A percentile compares a stretch with the other conserved stretches of the same genome.
phyloP scores from a whole-genome alignment of 352 stramenopile species.

The Phytophthora crassamura region DNA sequence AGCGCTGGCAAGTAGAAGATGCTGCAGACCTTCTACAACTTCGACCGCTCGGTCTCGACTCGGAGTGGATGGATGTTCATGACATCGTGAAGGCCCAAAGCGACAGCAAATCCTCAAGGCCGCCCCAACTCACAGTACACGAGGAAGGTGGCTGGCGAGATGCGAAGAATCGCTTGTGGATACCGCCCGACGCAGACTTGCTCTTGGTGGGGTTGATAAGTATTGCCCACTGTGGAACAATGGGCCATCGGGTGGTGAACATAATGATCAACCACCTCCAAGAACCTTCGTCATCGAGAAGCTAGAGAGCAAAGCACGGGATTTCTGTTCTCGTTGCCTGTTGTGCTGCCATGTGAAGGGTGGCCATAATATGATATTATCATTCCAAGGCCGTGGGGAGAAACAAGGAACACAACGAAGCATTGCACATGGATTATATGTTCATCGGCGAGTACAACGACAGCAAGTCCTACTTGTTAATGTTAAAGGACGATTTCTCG shows the following conservation, averaged over 20 bases:
- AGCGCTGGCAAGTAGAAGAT: background rate
- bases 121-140: background rate
- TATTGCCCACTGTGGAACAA: slow-evolving; percentile 19
- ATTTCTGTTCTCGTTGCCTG: slow-evolving; percentile 2
- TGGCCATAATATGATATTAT: too few relatives aligned
- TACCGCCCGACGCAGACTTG: background rate
- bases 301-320: slow-evolving; percentile 5
- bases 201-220: slow-evolving; percentile 12
- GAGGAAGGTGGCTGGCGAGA: background rate
- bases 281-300: slow-evolving; percentile 3
- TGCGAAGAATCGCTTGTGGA: slow-evolving; percentile 4
- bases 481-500: slow-evolving; percentile 13
- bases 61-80: background rate
- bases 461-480: slow-evolving; percentile 8
- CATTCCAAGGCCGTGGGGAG: slow-evolving; percentile 6
- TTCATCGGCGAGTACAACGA: slow-evolving; percentile 12
- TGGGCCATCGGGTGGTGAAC: slow-evolving; percentile 9
- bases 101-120: too few relatives aligned
- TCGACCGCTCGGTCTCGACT: slow-evolving; percentile 8
- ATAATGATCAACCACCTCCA: slow-evolving; percentile 14
- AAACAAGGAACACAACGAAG: slow-evolving; percentile 1
- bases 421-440: background rate
- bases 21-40: too few relatives aligned
- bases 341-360: slow-evolving; percentile 15
- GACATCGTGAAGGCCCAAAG: background rate